Conservation (phyloP, 306 rosid species). For the Cyamopsis tetragonoloba region DNA sequence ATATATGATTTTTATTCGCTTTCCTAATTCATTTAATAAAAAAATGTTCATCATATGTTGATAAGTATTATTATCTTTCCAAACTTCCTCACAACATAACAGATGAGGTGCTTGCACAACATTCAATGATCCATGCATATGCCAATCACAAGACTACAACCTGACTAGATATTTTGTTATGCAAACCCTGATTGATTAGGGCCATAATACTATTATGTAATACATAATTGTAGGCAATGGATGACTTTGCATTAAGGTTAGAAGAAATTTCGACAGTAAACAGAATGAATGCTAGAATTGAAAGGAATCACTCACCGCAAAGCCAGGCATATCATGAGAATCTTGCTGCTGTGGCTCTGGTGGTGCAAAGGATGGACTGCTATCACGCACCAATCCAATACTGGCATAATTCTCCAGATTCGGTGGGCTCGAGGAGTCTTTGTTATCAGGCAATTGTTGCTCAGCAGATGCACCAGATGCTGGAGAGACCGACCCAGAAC, state of each 20-base stretch:
- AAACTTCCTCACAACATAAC: too few relatives aligned
- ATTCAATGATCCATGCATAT: background rate
- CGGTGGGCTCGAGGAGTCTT: constrained; percentile 60
- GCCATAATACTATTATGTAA: background rate
- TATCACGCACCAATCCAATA: constrained; percentile 66
- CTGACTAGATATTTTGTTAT: background rate
- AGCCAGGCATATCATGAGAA: constrained; percentile 75
- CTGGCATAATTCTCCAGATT: constrained; percentile 61
- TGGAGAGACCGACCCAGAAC: constrained; percentile 58
- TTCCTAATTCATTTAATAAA: too few relatives aligned
- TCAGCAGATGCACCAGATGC: constrained; percentile 56
- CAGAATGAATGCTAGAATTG: background rate
- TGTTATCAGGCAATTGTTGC: constrained; percentile 60
- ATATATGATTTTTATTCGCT: too few relatives aligned
- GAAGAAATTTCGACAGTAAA: background rate
- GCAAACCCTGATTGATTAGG: background rate
- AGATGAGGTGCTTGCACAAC: background rate
- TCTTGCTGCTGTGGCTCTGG: constrained; percentile 65
- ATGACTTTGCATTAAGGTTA: background rate
- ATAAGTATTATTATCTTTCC: too few relatives aligned
- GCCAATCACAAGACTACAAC: background rate
- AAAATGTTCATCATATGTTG: too few relatives aligned
- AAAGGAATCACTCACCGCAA: constrained; percentile 61
- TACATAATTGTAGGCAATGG: background rate
- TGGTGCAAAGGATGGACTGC: constrained; percentile 59